Conservation (phyloP, 768 basidiomycete species). For the Hemileccinum rubropunctum region DNA sequence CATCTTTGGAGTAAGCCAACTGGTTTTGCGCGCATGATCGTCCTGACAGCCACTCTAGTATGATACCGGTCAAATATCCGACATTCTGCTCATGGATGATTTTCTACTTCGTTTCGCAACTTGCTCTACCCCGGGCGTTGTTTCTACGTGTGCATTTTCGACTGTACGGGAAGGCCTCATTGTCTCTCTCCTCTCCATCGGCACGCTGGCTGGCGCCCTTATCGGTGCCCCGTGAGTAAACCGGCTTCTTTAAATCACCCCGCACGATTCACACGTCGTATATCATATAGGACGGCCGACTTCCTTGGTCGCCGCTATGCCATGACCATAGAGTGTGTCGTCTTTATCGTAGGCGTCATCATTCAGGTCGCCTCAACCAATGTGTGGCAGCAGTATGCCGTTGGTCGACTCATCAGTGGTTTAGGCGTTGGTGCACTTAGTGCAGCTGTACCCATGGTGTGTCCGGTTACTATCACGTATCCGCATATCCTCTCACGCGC, state of each 20-base stretch:
- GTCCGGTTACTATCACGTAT: slow-evolving; percentile 1
- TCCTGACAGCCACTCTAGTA: slow-evolving; percentile 37
- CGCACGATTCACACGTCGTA: neutral
- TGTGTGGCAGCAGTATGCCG: slow-evolving; percentile 65
- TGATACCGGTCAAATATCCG: slow-evolving; percentile 77
- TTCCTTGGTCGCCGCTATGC: slow-evolving; percentile 63
- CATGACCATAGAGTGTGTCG: slow-evolving; percentile 56
- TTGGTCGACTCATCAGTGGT: slow-evolving; percentile 65
- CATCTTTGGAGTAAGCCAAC: slow-evolving; percentile 46
- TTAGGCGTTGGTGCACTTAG: slow-evolving; percentile 67
- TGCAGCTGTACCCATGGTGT: slow-evolving; percentile 63
- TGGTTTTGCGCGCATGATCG: neutral
- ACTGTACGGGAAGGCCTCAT: slow-evolving; percentile 62
- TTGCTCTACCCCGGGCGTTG: slow-evolving; percentile 40
- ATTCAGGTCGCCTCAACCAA: slow-evolving; percentile 50
- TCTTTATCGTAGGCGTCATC: slow-evolving; percentile 62
- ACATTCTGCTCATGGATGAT: slow-evolving; percentile 71
- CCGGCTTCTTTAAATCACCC: neutral
- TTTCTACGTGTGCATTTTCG: slow-evolving; percentile 49
- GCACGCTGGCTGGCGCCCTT: slow-evolving; percentile 62
- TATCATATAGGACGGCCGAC: slow-evolving; percentile 51
- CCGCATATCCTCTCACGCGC: slow-evolving; percentile 3
- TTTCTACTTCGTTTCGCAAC: slow-evolving; percentile 62
- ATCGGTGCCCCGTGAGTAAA: slow-evolving; percentile 55
- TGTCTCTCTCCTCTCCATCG: slow-evolving; percentile 68